Evolutionary conservation across 345 rosid species (phyloP).

Genomic region (Citrus australasica): DNA sequence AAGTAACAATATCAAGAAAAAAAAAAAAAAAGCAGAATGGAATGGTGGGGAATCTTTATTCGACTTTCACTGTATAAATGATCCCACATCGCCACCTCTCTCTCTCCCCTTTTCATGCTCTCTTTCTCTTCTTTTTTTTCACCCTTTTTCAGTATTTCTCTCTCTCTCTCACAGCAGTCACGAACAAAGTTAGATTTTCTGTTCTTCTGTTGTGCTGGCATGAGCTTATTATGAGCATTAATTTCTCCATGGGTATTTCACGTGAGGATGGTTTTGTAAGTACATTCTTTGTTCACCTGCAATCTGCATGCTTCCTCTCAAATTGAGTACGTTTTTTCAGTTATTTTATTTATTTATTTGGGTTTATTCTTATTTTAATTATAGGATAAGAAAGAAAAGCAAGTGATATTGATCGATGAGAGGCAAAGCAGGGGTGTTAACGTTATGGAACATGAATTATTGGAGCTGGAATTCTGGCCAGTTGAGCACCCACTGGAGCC

Average conservation of each 20-base stretch:
- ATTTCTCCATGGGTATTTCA: constrained; percentile 32
- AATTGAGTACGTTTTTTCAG: background rate
- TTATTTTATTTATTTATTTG: background rate
- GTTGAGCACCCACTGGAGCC: constrained; percentile 91
- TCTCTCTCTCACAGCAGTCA: constrained; percentile 1
- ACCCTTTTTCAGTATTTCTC: constrained; percentile 4
- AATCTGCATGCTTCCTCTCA: background rate
- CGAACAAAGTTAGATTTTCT: constrained; percentile 30
- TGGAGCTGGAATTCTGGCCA: constrained; percentile 71
- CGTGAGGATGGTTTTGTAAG: constrained; percentile 35
- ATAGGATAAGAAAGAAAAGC: constrained; percentile 31
- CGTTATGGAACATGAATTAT: constrained; percentile 25
- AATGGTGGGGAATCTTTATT: constrained; percentile 26
- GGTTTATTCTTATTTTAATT: background rate
- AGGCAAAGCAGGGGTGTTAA: constrained; percentile 22
- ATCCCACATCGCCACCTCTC: constrained; percentile 38
- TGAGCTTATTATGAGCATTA: constrained; percentile 20
- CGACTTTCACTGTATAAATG: constrained; percentile 33
- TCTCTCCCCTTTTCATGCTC: constrained; percentile 35
- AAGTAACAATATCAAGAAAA: constrained; percentile 14
- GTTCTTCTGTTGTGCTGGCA: constrained; percentile 8
- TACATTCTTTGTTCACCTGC: background rate
- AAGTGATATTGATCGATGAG: constrained; percentile 21
- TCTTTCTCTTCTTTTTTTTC: constrained; percentile 14
- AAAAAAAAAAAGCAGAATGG: background rate